Percentiles rank a stretch among this genome's conserved stretches.
These are phyloP conservation scores for Penicillium lividum DNA, from an alignment of 495 filamentous ascomycete species.

Conservation along the genomic window DNA sequence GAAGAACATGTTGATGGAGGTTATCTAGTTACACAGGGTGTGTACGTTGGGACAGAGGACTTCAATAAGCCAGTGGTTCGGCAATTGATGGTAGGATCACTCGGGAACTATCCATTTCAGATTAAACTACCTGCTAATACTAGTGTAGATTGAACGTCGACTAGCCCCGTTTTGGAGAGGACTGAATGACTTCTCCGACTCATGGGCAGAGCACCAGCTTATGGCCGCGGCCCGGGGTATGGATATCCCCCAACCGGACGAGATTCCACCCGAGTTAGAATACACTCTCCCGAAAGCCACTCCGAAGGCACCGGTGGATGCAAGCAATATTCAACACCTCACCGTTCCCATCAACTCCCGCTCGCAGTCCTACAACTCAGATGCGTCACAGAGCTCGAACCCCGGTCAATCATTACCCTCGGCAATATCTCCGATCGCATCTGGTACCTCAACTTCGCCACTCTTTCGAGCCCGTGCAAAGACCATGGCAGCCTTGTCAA, in stretches of 20 bases:
- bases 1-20: slow-evolving; percentile 95
- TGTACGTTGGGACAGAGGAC: slow-evolving; percentile 89
- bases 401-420: slow-evolving; percentile 52
- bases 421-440: slow-evolving; percentile 53
- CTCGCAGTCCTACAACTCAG: slow-evolving; percentile 74
- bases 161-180: slow-evolving; percentile 95
- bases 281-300: slow-evolving; percentile 43
- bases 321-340: slow-evolving; percentile 59
- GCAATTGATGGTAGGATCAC: slow-evolving; percentile 76
- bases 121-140: slow-evolving; percentile 15
- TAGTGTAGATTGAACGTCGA: slow-evolving; percentile 77
- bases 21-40: slow-evolving; percentile 90
- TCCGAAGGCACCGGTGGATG: slow-evolving; percentile 39
- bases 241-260: slow-evolving; percentile 79
- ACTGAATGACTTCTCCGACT: slow-evolving; percentile 80
- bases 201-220: slow-evolving; percentile 92
- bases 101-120: neutral
- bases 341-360: slow-evolving; percentile 75
- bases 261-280: slow-evolving; percentile 70
- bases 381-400: slow-evolving; percentile 52
- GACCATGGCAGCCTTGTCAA: slow-evolving; percentile 80
- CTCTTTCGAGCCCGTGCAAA: slow-evolving; percentile 72
- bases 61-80: slow-evolving; percentile 88
- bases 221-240: slow-evolving; percentile 87
- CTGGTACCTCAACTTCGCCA: slow-evolving; percentile 61